A percentile compares a stretch with the other conserved stretches of the same genome.
phyloP scores from a whole-genome alignment of 139 green algal species.

The Pseudopediastrum boryanum region DNA sequence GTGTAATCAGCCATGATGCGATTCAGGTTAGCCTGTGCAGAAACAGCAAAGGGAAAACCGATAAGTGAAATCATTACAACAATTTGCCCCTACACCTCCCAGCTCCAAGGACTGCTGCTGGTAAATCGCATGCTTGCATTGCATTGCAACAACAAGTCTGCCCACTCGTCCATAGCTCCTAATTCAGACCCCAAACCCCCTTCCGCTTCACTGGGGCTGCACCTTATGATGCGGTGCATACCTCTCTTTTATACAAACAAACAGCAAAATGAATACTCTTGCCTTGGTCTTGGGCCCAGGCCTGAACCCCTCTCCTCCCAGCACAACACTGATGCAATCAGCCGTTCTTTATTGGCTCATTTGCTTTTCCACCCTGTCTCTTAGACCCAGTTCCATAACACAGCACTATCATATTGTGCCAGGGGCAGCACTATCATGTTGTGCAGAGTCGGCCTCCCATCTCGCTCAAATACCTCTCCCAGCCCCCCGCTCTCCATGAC shows the following conservation, averaged over 20 bases:
- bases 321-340: too few relatives aligned
- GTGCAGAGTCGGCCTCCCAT: too few relatives aligned
- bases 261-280: neutral
- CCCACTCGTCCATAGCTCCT: neutral
- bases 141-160: neutral
- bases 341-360: too few relatives aligned
- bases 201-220: neutral
- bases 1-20: constrained; percentile 95
- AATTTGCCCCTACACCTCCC: neutral
- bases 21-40: constrained; percentile 87
- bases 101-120: constrained; percentile 2
- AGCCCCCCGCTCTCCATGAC: too few relatives aligned
- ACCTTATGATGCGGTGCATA: neutral
- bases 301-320: too few relatives aligned
- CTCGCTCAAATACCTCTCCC: too few relatives aligned
- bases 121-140: too few relatives aligned
- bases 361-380: too few relatives aligned
- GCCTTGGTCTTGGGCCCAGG: too few relatives aligned
- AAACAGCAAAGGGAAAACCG: neutral
- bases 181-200: neutral
- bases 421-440: too few relatives aligned
- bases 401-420: too few relatives aligned
- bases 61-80: neutral
- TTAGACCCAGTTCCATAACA: too few relatives aligned
- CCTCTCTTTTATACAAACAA: neutral